Conservation (phyloP, 2,329 filamentous ascomycete species). For the Xylaria sp. region DNA sequence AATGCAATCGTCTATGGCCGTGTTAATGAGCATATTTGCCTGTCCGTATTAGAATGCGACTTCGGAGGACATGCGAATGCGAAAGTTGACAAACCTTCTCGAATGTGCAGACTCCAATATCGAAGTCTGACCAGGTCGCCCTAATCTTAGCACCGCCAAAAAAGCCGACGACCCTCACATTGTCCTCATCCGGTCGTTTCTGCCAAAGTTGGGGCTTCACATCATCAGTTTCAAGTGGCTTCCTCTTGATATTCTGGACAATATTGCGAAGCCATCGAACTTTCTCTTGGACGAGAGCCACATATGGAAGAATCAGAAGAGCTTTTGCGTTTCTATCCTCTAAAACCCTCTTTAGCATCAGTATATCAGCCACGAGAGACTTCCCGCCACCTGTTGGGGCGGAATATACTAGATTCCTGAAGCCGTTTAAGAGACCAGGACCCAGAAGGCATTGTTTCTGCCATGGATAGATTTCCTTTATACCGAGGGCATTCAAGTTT, state of each 20-base stretch:
- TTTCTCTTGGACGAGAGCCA: slow-evolving; percentile 83
- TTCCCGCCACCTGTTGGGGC: slow-evolving; percentile 83
- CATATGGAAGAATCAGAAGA: slow-evolving; percentile 78
- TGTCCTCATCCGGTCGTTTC: slow-evolving; percentile 65
- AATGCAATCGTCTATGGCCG: slow-evolving; percentile 75
- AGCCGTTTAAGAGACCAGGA: slow-evolving; percentile 71
- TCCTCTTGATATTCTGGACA: slow-evolving; percentile 66
- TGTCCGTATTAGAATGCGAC: slow-evolving; percentile 48
- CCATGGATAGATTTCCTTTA: slow-evolving; percentile 80
- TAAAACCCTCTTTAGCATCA: slow-evolving; percentile 78
- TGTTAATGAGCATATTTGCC: slow-evolving; percentile 79
- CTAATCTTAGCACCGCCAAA: slow-evolving; percentile 77
- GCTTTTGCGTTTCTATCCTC: slow-evolving; percentile 72
- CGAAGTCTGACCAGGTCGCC: slow-evolving; percentile 76
- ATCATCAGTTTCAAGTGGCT: slow-evolving; percentile 47
- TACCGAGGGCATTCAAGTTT: slow-evolving; percentile 74
- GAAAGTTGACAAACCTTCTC: slow-evolving; percentile 67
- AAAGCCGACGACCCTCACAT: slow-evolving; percentile 74
- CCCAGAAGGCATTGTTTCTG: slow-evolving; percentile 78
- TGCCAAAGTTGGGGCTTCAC: slow-evolving; percentile 59
- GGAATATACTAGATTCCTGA: slow-evolving; percentile 79
- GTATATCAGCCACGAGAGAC: slow-evolving; percentile 76
- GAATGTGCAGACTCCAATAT: slow-evolving; percentile 81
- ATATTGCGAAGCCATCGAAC: slow-evolving; percentile 76
- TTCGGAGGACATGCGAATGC: neutral